Percentiles rank a stretch among this genome's conserved stretches.
Evolutionary conservation across 768 basidiomycete genomes (phyloP).

Genomic region (Chalciporus piperatus): DNA sequence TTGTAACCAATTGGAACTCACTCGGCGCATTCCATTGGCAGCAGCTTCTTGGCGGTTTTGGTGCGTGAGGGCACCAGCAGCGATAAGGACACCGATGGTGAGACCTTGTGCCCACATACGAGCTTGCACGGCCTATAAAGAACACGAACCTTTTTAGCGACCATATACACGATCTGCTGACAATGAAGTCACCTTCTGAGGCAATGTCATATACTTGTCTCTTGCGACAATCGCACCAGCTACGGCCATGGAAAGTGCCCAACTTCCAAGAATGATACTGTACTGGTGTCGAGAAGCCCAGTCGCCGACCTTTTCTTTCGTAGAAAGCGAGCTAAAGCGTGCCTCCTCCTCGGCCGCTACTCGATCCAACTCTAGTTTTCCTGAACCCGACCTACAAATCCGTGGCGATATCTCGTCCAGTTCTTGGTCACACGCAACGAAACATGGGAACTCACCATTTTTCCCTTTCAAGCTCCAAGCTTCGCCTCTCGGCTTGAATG

Average conservation of each 20-base stretch:
- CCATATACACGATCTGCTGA: conserved; percentile 35
- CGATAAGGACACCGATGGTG: conserved; percentile 71
- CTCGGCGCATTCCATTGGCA: conserved; percentile 15
- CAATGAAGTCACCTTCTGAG: conserved; percentile 24
- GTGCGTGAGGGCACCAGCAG: conserved; percentile 65
- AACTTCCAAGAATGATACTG: conserved; percentile 68
- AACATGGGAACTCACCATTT: conserved; percentile 48
- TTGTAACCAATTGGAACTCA: conserved; percentile 4
- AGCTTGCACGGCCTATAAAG: conserved; percentile 69
- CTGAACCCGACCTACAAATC: conserved; percentile 36
- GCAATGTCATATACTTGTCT: conserved; percentile 40
- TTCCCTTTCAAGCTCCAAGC: conserved; percentile 58
- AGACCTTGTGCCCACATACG: conserved; percentile 89
- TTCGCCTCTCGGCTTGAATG: conserved; percentile 72
- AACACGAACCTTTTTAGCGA: not conserved
- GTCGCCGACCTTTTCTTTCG: conserved; percentile 53
- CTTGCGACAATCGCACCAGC: conserved; percentile 68
- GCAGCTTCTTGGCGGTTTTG: conserved; percentile 42
- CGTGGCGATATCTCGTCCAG: not conserved
- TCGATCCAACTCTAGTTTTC: conserved; percentile 54
- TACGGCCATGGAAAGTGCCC: conserved; percentile 64
- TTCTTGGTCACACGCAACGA: not conserved
- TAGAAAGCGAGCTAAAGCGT: conserved; percentile 49
- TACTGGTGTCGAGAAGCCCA: conserved; percentile 70
- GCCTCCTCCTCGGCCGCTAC: conserved; percentile 31